Conservation (phyloP, 768 basidiomycete species). For the Daedalea quercina region DNA sequence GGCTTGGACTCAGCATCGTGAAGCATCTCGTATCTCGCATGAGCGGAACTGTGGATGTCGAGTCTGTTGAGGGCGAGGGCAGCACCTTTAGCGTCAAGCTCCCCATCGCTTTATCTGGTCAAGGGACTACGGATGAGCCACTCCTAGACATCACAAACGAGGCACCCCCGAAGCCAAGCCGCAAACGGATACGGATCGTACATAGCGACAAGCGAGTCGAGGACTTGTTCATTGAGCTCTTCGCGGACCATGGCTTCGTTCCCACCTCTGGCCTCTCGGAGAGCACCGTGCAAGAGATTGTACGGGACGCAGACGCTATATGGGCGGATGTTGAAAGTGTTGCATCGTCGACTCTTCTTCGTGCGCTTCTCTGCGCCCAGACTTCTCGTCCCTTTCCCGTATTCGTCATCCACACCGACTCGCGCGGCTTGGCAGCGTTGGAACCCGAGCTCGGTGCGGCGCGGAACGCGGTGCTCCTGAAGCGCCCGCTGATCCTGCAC, state of each 20-base stretch:
- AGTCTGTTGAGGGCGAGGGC: conserved; percentile 19
- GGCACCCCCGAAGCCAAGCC: not conserved
- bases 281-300: conserved; percentile 7
- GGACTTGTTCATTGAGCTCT: conserved; percentile 15
- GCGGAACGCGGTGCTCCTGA: conserved; percentile 18
- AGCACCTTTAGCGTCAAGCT: conserved; percentile 21
- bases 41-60: conserved; percentile 21
- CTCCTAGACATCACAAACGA: not conserved
- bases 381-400: conserved; percentile 4
- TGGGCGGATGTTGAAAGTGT: conserved; percentile 21
- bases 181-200: conserved; percentile 18
- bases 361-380: conserved; percentile 8
- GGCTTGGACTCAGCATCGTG: conserved; percentile 24
- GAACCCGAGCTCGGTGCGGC: conserved; percentile 15
- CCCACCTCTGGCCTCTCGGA: not conserved
- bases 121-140: not conserved
- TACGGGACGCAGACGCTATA: conserved; percentile 13
- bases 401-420: conserved; percentile 17
- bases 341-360: conserved; percentile 9
- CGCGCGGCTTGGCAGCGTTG: conserved; percentile 15
- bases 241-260: conserved; percentile 12
- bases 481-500: conserved; percentile 22
- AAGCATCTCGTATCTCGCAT: conserved; percentile 25
- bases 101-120: conserved; percentile 13
- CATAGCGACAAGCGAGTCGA: conserved; percentile 17